Evolutionary conservation across 805 yeast species (phyloP).

Genomic region (Hanseniaspora hatyaiensis): DNA sequence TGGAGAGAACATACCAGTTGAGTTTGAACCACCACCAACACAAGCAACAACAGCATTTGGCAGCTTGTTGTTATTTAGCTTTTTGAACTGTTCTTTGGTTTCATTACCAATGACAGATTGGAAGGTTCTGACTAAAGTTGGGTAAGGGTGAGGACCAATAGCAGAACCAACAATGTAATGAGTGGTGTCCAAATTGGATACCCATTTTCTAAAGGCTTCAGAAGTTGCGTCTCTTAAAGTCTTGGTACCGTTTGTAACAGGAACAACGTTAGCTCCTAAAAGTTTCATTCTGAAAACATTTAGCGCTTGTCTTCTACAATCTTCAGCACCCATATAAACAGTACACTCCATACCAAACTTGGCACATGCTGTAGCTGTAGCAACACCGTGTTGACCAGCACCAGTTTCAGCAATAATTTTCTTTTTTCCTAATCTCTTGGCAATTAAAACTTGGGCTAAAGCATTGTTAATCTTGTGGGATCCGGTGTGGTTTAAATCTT

Average conservation of each 20-base stretch:
- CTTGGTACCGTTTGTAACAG: slow-evolving; percentile 88
- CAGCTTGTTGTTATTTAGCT: slow-evolving; percentile 63
- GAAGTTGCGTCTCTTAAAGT: slow-evolving; percentile 96
- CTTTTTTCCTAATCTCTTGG: slow-evolving; percentile 65
- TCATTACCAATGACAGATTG: slow-evolving; percentile 94
- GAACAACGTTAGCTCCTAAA: slow-evolving; percentile 87
- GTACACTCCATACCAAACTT: slow-evolving; percentile 87
- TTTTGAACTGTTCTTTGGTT: slow-evolving; percentile 80
- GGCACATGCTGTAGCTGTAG: slow-evolving; percentile 87
- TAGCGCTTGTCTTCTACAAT: slow-evolving; percentile 94
- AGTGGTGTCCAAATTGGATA: slow-evolving; percentile 68
- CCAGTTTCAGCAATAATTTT: slow-evolving; percentile 82
- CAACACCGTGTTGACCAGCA: slow-evolving; percentile 91
- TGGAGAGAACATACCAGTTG: slow-evolving; percentile 91
- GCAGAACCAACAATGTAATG: slow-evolving; percentile 97
- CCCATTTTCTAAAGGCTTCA: slow-evolving; percentile 96
- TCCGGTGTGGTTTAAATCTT: slow-evolving; percentile 84
- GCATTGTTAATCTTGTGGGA: slow-evolving; percentile 82
- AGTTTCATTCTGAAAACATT: slow-evolving; percentile 96
- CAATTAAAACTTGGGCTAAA: slow-evolving; percentile 67
- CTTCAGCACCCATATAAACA: slow-evolving; percentile 98
- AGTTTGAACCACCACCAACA: slow-evolving; percentile 98
- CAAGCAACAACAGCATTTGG: slow-evolving; percentile 96
- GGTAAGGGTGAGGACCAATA: slow-evolving; percentile 98
- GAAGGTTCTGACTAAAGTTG: slow-evolving; percentile 94